These are phyloP conservation scores for Cyamopsis tetragonoloba DNA, from an alignment of 306 rosid genomes.

Conservation along the genomic window DNA sequence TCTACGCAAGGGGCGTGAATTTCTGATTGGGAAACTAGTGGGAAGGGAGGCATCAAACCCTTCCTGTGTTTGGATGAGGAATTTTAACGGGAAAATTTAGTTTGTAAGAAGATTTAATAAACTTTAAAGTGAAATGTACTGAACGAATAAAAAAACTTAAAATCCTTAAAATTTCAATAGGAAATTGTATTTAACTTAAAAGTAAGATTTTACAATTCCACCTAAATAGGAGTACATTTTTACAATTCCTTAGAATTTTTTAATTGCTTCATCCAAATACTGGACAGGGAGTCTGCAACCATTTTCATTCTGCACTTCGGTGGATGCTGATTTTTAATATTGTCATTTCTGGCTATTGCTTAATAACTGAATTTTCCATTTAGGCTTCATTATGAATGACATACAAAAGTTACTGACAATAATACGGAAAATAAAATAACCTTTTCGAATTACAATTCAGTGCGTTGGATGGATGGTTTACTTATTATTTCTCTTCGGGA, in stretches of 20 bases:
- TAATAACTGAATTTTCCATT: neutral
- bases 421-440: neutral
- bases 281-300: neutral
- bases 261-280: no score
- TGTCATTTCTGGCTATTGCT: neutral
- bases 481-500: neutral
- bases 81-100: no score
- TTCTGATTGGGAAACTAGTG: neutral
- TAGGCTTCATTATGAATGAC: constrained; percentile 7
- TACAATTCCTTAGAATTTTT: no score
- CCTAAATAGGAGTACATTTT: no score
- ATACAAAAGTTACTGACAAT: neutral
- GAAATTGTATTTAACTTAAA: no score
- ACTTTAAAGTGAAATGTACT: no score
- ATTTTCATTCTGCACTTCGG: neutral
- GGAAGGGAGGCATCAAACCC: constrained; percentile 4
- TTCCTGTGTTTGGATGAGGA: no score
- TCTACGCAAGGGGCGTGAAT: neutral
- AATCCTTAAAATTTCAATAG: no score
- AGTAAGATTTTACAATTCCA: no score
- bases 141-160: no score
- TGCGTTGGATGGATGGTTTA: neutral
- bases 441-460: neutral
- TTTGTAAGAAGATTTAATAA: no score
- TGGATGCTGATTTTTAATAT: neutral